A percentile compares a stretch with the other conserved stretches of the same genome.
phyloP scores from a whole-genome alignment of 176 grass and related monocot species.

The Aechmea fasciata region DNA sequence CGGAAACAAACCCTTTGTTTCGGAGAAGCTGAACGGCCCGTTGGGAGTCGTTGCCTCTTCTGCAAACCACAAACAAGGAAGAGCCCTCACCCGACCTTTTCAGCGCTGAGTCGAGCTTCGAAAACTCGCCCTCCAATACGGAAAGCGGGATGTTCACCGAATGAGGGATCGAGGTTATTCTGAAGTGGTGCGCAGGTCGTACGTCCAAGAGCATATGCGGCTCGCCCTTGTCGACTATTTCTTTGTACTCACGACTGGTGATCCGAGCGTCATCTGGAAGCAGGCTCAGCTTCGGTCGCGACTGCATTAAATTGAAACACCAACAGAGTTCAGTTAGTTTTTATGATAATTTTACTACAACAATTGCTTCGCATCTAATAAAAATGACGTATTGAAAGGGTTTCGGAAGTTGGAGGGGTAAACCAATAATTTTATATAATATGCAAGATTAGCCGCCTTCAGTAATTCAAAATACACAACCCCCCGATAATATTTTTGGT shows the following conservation, averaged over 20 bases:
- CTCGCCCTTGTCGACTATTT: conserved; percentile 34
- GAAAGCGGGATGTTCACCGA: conserved; percentile 68
- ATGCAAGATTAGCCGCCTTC: too few relatives aligned
- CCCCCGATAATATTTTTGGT: too few relatives aligned
- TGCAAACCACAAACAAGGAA: conserved; percentile 56
- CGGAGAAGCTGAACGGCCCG: conserved; percentile 50
- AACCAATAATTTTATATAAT: too few relatives aligned
- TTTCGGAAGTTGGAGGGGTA: too few relatives aligned
- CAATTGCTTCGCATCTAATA: too few relatives aligned
- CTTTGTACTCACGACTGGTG: conserved; percentile 59
- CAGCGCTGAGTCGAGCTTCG: conserved; percentile 30
- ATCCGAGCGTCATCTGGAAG: conserved; percentile 45
- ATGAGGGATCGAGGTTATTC: conserved; percentile 53
- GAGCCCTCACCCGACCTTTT: conserved; percentile 16
- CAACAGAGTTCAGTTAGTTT: too few relatives aligned
- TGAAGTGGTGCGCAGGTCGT: conserved; percentile 68
- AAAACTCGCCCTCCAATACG: conserved; percentile 46
- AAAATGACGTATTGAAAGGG: too few relatives aligned
- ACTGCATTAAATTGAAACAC: conserved; percentile 34
- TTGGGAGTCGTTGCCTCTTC: conserved; percentile 86
- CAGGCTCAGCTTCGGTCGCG: conserved; percentile 28
- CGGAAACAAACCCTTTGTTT: conserved; percentile 44
- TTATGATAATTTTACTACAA: too few relatives aligned
- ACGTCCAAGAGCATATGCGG: conserved; percentile 71
- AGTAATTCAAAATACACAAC: too few relatives aligned